Evolutionary conservation across 192 early-diverging fungal genomes (phyloP), one percentile per base, ranked within the genome.

Genomic region (Backusella luteola): DNA sequence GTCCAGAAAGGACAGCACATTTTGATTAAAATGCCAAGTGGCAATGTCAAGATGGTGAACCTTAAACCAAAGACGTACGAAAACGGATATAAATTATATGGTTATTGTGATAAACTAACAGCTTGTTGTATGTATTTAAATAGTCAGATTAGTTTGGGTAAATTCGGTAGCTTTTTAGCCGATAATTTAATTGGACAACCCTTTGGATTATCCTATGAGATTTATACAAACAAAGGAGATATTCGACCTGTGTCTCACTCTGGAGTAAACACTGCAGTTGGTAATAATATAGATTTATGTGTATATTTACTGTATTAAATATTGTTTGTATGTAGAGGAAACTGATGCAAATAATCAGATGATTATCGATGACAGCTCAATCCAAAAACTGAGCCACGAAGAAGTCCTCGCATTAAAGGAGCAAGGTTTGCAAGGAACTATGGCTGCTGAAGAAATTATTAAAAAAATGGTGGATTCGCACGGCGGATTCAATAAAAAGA

Each of bases 401-500:
- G 90, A 99, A 53, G 98, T 99, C 66, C 93, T 95, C 76, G 76
- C 82, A 66, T 84, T 99, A 53, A 99, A 96, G 79, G 71, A 80
- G 12, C 88, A 94, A 76, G 88, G 90, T 21, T 74, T 92, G 38
- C 83, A 88, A 15, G 96, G 95, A 35, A 89, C 88, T 21, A 83
- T 94, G 2, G 81, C 86, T 9, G 84, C 90, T 68, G 83, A 90
- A 82, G 86, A 90, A 74, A 89, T 98, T 35, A 95, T 98, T 73
- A 85, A 89, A 74, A 90, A 90, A 52, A 83, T 98, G 59, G 89
- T 93, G 3, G 92, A 91, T 69, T 94, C 94, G 80, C 94, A 94
- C 83, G 84, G 91, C 34, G 81, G 90, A n/a, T 98, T 97, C 80
- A 91, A 94, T 52, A 87, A 91, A 72, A 99, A 99, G 84, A 99